Percentiles rank a stretch among this genome's conserved stretches.
phyloP scores from a whole-genome alignment of 2,329 filamentous ascomycete genomes.

The Neonectria neomacrospora region DNA sequence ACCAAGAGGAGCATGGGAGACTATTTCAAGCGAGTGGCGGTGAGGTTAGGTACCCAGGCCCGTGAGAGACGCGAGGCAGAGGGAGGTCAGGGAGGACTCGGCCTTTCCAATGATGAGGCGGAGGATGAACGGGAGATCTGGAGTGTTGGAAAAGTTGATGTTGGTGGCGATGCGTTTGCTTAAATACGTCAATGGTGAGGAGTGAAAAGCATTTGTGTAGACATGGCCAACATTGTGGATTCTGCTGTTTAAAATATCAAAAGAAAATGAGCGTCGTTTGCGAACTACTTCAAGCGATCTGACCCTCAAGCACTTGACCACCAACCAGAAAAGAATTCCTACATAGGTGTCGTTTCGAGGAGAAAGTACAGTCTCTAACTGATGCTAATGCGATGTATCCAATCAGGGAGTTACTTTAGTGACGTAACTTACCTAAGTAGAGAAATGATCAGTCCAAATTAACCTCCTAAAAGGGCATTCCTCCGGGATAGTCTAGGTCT shows the following conservation, averaged over 20 bases:
- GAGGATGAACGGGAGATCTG: slow-evolving; percentile 97
- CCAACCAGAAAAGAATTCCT: background rate
- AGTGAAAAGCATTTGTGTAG: background rate
- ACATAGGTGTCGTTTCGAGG: too few species aligned
- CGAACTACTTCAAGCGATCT: background rate
- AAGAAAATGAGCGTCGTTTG: background rate
- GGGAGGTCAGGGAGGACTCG: slow-evolving; percentile 86
- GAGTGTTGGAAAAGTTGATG: slow-evolving; percentile 91
- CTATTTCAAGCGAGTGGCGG: slow-evolving; percentile 94
- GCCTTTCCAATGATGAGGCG: slow-evolving; percentile 87
- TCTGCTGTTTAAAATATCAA: background rate
- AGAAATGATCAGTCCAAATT: background rate
- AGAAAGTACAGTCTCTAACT: background rate
- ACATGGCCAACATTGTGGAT: slow-evolving; percentile 3
- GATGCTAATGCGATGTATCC: too few species aligned
- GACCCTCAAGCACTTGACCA: background rate
- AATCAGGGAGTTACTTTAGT: too few species aligned
- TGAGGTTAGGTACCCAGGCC: slow-evolving; percentile 86
- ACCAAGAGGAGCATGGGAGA: slow-evolving; percentile 92
- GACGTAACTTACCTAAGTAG: too few species aligned
- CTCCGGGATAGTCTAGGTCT: background rate
- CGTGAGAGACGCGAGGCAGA: slow-evolving; percentile 92
- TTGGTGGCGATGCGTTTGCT: slow-evolving; percentile 40
- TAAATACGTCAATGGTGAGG: slow-evolving; percentile 10
- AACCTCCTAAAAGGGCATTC: background rate